Conservation (phyloP, 768 basidiomycete genomes). For the Amanita polypyramis region DNA sequence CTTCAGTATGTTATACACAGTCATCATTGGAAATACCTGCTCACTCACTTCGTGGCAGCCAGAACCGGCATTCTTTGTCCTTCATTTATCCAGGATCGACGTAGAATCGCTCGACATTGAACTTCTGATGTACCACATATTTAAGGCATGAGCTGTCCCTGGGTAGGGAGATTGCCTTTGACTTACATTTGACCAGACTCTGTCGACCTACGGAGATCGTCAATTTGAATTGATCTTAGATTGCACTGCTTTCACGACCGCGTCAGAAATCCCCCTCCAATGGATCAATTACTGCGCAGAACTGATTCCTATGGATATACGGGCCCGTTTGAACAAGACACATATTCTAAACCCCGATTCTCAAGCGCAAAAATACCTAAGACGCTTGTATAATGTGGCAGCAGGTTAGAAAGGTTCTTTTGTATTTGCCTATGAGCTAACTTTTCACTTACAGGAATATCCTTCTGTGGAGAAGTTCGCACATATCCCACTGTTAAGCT, state of each 20-base stretch:
- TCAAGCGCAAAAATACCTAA: constrained; percentile 61
- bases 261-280: constrained; percentile 70
- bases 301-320: constrained; percentile 61
- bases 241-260: constrained; percentile 66
- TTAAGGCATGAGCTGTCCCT: constrained; percentile 38
- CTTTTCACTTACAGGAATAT: constrained; percentile 28
- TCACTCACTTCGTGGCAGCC: constrained; percentile 17
- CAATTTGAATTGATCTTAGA: constrained; percentile 70
- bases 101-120: constrained; percentile 76
- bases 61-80: constrained; percentile 47
- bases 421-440: background rate
- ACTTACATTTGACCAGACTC: constrained; percentile 34
- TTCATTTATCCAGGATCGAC: constrained; percentile 60
- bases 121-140: constrained; percentile 64
- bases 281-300: constrained; percentile 76
- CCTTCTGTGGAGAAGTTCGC: constrained; percentile 40
- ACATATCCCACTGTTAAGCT: constrained; percentile 57
- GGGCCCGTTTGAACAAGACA: constrained; percentile 44
- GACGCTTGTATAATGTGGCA: constrained; percentile 65
- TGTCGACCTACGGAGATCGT: constrained; percentile 34
- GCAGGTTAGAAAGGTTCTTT: constrained; percentile 24
- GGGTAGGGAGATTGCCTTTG: background rate
- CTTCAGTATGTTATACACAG: constrained; percentile 25
- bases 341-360: constrained; percentile 70
- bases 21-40: background rate